phyloP scores from a whole-genome alignment of 2,329 filamentous ascomycete species.

The Aaosphaeria pasadenensis region DNA sequence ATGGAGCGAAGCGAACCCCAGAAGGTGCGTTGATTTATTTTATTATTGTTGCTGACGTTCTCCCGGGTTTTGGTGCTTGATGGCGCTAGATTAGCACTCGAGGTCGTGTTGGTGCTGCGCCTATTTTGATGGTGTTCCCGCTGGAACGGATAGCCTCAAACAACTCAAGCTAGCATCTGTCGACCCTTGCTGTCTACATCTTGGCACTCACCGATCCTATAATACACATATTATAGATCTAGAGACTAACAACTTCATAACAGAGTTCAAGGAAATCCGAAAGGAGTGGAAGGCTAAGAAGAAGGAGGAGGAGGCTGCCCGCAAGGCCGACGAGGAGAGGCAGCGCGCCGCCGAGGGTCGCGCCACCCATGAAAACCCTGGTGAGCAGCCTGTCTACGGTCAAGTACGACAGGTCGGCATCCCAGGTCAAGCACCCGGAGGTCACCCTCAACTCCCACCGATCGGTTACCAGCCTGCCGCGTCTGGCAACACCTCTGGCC shows the following conservation, averaged over 20 bases:
- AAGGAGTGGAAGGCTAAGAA: slow-evolving; percentile 99
- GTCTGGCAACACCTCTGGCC: slow-evolving; percentile 39
- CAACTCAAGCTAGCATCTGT: slow-evolving; percentile 44
- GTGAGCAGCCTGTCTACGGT: slow-evolving; percentile 47
- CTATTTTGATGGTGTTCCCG: slow-evolving; percentile 53
- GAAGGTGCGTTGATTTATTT: slow-evolving; percentile 69
- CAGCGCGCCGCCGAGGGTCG: slow-evolving; percentile 60
- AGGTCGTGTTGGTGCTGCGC: slow-evolving; percentile 45
- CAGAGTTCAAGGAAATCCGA: slow-evolving; percentile 98
- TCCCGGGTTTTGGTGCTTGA: slow-evolving; percentile 20
- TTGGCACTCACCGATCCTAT: slow-evolving; percentile 22
- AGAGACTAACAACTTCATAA: slow-evolving; percentile 29
- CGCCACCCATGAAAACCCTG: slow-evolving; percentile 53
- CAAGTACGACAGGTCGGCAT: slow-evolving; percentile 46
- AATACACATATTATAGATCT: slow-evolving; percentile 17
- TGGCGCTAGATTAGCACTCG: slow-evolving; percentile 32
- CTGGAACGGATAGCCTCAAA: slow-evolving; percentile 45
- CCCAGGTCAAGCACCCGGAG: slow-evolving; percentile 42
- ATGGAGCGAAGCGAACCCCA: slow-evolving; percentile 89
- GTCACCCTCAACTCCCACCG: slow-evolving; percentile 48
- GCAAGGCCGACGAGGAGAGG: slow-evolving; percentile 86
- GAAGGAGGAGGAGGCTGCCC: slow-evolving; percentile 92
- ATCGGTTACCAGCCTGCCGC: slow-evolving; percentile 51
- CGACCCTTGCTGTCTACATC: slow-evolving; percentile 36
- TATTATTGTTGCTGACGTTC: slow-evolving; percentile 8